Base-by-base conservation (phyloP, 768 basidiomycete genomes). In the Collybiopsis confluens region DNA sequence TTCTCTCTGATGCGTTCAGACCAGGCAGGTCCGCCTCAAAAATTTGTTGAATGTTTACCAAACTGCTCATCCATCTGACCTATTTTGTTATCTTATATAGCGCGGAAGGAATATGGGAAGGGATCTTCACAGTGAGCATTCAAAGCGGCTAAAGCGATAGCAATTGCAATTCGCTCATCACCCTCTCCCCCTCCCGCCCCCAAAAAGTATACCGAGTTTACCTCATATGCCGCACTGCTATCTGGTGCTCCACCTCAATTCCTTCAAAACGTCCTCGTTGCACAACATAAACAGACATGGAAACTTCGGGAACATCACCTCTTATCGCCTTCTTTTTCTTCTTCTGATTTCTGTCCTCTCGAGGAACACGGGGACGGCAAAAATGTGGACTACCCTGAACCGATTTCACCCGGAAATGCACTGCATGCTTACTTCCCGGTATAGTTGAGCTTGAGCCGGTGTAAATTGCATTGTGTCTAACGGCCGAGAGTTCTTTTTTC, bases 221-320 rank as follows among this genome's bases (percentile, higher is more conserved):
- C 82, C 36, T 85, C 88, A 6, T 98, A 96, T 62, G 85, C 87
- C 21, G 78, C 79, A 20, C 75, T 95, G 54, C 75, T 90, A n/a
- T 74, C 79, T 6, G 91, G 89, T 18, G 85, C 75, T 0, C 68
- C 80, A 3, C 87, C 90, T 3, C 66, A 77, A 0, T 73, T 78
- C 8, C 70, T 96, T n/a, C 83, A 89, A 59, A 80, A 83, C 40
- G 86, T 87, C 42, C 73, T 85, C 45, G 83, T 90, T 24, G 91
- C 88, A 1, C 81, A 87, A 59, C 93, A 98, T 66, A 83, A 81
- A 16, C 94, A 97, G 64, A 92, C 92, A 0, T 96, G 93, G 92
- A 87, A 85, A 62, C 70, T 97, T 40, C 81, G 82, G 33, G 90
- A 92, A 66, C 82, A 91, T 61, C 82, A 90, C 61, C 70, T 89